phyloP scores from a whole-genome alignment of 2,329 filamentous ascomycete species.

The Hymenoscyphus occultus region DNA sequence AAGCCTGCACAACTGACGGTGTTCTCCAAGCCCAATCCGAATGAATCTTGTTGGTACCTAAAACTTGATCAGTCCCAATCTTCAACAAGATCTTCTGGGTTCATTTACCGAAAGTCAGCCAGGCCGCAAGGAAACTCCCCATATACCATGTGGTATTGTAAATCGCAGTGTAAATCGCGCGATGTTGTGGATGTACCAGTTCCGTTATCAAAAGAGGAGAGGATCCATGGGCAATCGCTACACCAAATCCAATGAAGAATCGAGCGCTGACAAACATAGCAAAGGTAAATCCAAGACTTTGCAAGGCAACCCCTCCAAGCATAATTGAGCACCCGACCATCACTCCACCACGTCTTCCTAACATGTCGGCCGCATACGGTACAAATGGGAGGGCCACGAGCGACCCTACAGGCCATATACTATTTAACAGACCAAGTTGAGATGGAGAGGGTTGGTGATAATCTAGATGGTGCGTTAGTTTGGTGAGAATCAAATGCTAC shows the following conservation, averaged over 20 bases:
- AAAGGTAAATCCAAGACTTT: constrained; percentile 39
- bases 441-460: constrained; percentile 17
- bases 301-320: constrained; percentile 42
- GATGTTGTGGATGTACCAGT: constrained; percentile 46
- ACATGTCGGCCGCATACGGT: constrained; percentile 46
- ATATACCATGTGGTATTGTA: constrained; percentile 44
- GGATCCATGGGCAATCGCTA: constrained; percentile 26
- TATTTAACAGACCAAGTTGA: constrained; percentile 41
- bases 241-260: constrained; percentile 37
- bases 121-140: constrained; percentile 46
- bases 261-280: constrained; percentile 43
- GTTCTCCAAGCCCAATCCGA: constrained; percentile 38
- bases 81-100: not conserved
- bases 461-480: constrained; percentile 10
- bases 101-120: constrained; percentile 42
- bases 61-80: constrained; percentile 8
- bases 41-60: constrained; percentile 39
- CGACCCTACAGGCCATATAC: constrained; percentile 46
- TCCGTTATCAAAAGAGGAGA: constrained; percentile 41
- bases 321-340: constrained; percentile 44
- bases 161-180: constrained; percentile 44
- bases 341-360: constrained; percentile 45
- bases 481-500: not conserved
- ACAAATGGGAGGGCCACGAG: constrained; percentile 44
- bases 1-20: constrained; percentile 35